Conservation (phyloP, 306 rosid species). For the Castanea crenata region DNA sequence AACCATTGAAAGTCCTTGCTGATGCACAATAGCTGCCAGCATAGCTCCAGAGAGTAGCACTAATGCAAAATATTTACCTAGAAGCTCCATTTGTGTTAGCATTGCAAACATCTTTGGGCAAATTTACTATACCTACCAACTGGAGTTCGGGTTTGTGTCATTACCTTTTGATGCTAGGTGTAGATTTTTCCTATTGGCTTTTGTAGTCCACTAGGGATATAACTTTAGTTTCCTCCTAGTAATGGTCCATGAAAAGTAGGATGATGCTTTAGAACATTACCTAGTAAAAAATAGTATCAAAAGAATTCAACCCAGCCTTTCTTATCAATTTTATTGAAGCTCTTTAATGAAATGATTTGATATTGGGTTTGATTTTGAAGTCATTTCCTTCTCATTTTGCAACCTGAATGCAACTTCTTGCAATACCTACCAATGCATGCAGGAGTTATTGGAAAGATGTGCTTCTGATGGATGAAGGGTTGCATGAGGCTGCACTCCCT, state of each 20-base stretch:
- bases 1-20: neutral
- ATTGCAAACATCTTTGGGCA: neutral
- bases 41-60: neutral
- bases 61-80: neutral
- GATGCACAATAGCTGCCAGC: neutral
- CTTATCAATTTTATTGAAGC: neutral
- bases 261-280: neutral
- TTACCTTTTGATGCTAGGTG: neutral
- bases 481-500: conserved; percentile 63
- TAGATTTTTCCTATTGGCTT: neutral
- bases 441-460: conserved; percentile 75
- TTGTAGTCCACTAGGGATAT: neutral
- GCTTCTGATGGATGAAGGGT: conserved; percentile 66
- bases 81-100: neutral
- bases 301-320: neutral
- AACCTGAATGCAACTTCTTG: conserved; percentile 11
- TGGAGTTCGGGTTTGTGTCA: neutral
- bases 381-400: neutral
- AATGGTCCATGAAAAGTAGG: neutral
- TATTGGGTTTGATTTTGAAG: neutral
- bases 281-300: neutral
- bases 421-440: conserved; percentile 22
- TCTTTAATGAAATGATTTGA: neutral
- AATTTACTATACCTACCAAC: neutral
- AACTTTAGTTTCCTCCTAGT: neutral